These are phyloP conservation scores for Trichoderma pleuroti DNA, from an alignment of 2,329 filamentous ascomycete species.

Conservation along the genomic window DNA sequence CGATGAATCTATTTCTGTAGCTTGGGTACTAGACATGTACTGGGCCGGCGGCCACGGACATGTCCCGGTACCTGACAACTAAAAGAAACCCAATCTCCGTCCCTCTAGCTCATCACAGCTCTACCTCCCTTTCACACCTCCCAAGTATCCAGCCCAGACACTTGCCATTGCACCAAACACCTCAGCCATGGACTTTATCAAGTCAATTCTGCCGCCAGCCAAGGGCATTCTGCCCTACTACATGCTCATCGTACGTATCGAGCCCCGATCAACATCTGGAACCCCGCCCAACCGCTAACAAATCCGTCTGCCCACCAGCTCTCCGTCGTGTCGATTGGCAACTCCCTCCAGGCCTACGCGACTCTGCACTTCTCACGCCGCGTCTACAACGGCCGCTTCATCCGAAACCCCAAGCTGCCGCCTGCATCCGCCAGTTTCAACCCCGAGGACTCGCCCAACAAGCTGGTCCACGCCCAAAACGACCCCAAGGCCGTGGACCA, in stretches of 20 bases:
- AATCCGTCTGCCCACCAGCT: slow-evolving; percentile 51
- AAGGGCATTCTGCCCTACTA: slow-evolving; percentile 58
- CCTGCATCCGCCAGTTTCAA: slow-evolving; percentile 41
- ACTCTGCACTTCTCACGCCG: slow-evolving; percentile 80
- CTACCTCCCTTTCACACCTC: neutral
- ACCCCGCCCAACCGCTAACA: neutral
- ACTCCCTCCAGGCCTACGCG: slow-evolving; percentile 78
- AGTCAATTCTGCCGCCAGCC: slow-evolving; percentile 44
- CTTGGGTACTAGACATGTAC: neutral
- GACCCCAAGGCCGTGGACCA: slow-evolving; percentile 51
- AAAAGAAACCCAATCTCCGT: neutral
- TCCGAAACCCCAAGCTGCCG: slow-evolving; percentile 47
- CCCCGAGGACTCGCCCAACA: slow-evolving; percentile 51
- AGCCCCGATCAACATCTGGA: neutral
- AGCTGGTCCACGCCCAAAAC: slow-evolving; percentile 44
- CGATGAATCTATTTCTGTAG: no score
- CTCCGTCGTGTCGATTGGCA: slow-evolving; percentile 76
- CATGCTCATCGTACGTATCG: slow-evolving; percentile 50
- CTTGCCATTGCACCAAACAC: neutral
- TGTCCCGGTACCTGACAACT: neutral
- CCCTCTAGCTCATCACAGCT: neutral
- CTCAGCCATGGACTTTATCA: slow-evolving; percentile 43
- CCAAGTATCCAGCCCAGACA: neutral
- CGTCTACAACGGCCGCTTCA: slow-evolving; percentile 70
- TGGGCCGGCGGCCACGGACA: neutral